Conservation (phyloP, 495 filamentous ascomycete genomes). For the Penicilliopsis zonata region DNA sequence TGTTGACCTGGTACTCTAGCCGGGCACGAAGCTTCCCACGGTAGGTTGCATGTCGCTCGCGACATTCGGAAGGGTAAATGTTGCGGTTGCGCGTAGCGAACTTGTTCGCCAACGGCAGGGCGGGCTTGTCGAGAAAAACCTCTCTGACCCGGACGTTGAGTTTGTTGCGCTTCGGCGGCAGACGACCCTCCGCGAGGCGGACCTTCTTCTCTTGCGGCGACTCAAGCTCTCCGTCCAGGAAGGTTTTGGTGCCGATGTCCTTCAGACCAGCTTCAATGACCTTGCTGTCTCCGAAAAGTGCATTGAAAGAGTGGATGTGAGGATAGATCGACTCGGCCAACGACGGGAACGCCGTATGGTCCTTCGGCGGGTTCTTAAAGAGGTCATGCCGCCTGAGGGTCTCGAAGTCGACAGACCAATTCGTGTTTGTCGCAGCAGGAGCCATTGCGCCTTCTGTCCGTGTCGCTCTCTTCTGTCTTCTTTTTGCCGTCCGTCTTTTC, state of each 20-base stretch:
- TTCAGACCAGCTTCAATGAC: slow-evolving; percentile 64
- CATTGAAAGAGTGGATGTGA: slow-evolving; percentile 93
- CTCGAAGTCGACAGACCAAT: slow-evolving; percentile 76
- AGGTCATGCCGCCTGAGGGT: slow-evolving; percentile 71
- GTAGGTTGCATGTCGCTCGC: slow-evolving; percentile 89
- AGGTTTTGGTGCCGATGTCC: slow-evolving; percentile 83
- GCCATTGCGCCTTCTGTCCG: too few relatives aligned
- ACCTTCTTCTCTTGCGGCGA: slow-evolving; percentile 26
- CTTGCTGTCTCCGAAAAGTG: slow-evolving; percentile 59
- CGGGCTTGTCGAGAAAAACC: slow-evolving; percentile 64
- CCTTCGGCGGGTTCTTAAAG: slow-evolving; percentile 76
- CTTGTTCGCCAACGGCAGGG: slow-evolving; percentile 68
- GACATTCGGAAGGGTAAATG: slow-evolving; percentile 84
- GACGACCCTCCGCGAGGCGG: slow-evolving; percentile 29
- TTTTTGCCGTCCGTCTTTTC: too few relatives aligned
- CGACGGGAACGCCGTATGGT: slow-evolving; percentile 78
- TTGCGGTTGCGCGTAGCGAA: slow-evolving; percentile 61
- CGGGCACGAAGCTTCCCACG: slow-evolving; percentile 71
- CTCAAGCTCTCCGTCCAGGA: slow-evolving; percentile 62
- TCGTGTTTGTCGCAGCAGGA: slow-evolving; percentile 46
- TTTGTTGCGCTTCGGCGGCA: slow-evolving; percentile 49
- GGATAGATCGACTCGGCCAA: slow-evolving; percentile 73
- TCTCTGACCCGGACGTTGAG: slow-evolving; percentile 63
- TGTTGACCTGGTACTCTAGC: slow-evolving; percentile 74
- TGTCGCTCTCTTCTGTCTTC: too few relatives aligned